Base-by-base conservation (phyloP, 345 rosid genomes). In the Balakata baccata region DNA sequence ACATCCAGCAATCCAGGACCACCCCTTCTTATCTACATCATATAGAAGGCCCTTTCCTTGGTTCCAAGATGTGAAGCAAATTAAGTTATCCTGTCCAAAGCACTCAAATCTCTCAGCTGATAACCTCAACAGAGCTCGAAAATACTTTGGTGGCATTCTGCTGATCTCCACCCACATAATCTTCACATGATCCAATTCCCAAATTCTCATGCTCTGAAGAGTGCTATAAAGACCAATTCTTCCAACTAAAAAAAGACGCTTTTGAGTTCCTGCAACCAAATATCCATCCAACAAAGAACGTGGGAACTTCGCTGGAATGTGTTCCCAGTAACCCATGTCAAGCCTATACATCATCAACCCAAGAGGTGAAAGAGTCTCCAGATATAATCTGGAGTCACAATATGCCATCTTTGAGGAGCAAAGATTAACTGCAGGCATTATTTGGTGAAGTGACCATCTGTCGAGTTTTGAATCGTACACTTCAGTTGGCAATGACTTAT, bases 101-200 rank as follows among this genome's bases (percentile, higher is more conserved):
- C 98, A 94, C 85, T 94, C 97, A 65, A 94, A 94, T 62, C 95
- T 89, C 85, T 94, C 98, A 51, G 98, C 98, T 12, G 98, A 94
- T 74, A 94, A 82, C 79, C 97, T 88, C 75, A 94, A 79, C 77
- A 94, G 85, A 69, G 93, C 91, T 72, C 93, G 87, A 75, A 92
- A 94, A 83, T 90, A 88, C 85, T 84, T 94, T 5, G 91, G 95
- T 0, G 97, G 97, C 98, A 92, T 94, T 80, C 97, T 89, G 85
- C 91, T 90, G 58, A 94, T 87, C 88, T 94, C 98, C 58, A 90
- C 90, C 98, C 97, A 94, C 62, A 67, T 69, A 65, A 87, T 80
- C 80, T 90, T 94, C 10, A 84, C 70, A 81, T 90, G 95, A 83
- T 94, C 97, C 84, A 94, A 83, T 83, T 94, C 97, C 97, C 98